These are phyloP conservation scores for Vanrija sp. DNA, from an alignment of 1,284 basidiomycete genomes.

Conservation along the genomic window DNA sequence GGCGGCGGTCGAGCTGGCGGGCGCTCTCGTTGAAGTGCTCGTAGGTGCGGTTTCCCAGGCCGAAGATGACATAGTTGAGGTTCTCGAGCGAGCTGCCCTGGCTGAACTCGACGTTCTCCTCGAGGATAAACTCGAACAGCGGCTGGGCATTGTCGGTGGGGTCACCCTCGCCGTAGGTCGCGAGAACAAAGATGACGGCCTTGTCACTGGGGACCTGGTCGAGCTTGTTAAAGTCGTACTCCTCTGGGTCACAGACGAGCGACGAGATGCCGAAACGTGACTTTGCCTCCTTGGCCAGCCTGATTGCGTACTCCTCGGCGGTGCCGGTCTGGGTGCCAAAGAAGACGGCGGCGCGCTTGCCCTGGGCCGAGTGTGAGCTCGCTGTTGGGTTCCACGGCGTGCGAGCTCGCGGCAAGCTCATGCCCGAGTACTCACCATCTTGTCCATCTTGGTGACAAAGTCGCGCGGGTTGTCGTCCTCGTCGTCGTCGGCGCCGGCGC, in stretches of 20 bases:
- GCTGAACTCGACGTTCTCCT: constrained; percentile 80
- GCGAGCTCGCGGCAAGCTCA: too few relatives aligned
- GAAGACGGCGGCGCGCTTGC: constrained; percentile 91
- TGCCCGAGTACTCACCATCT: constrained; percentile 61
- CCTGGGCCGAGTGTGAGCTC: constrained; percentile 53
- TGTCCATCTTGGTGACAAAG: constrained; percentile 86
- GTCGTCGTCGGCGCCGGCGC: not conserved
- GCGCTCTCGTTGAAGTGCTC: constrained; percentile 92
- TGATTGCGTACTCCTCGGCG: constrained; percentile 91
- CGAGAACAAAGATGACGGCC: constrained; percentile 83
- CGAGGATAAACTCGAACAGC: constrained; percentile 86
- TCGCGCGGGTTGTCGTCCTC: constrained; percentile 75
- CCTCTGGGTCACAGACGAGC: constrained; percentile 91
- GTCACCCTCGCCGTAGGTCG: constrained; percentile 97
- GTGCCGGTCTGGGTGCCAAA: constrained; percentile 96
- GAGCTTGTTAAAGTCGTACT: constrained; percentile 95
- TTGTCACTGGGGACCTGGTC: constrained; percentile 83
- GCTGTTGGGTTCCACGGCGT: too few relatives aligned
- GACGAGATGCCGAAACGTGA: constrained; percentile 87
- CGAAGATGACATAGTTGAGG: constrained; percentile 92
- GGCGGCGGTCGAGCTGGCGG: constrained; percentile 68
- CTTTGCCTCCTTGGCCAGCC: constrained; percentile 90
- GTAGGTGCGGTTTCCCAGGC: constrained; percentile 92
- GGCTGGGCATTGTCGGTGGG: constrained; percentile 98
- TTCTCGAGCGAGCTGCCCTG: constrained; percentile 66